Base-by-base conservation (phyloP, 352 stramenopile genomes). In the Globisporangium canariense region DNA sequence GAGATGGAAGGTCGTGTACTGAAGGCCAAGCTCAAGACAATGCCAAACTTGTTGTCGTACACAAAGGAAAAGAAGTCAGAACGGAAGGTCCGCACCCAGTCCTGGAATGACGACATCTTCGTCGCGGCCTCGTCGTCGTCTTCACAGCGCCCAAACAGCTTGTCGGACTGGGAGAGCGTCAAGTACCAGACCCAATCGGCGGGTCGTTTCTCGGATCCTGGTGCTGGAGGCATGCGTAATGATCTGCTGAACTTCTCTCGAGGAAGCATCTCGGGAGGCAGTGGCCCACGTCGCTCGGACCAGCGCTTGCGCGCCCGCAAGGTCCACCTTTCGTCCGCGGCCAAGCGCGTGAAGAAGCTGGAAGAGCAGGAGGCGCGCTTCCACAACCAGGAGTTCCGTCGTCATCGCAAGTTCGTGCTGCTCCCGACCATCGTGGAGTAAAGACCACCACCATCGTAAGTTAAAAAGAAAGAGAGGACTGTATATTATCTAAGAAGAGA, bases 331-430 rank as follows among this genome's bases (percentile, higher is more conserved):
- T 93, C 85, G 32, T 91, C 85, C 14, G 85, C 83, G 10, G 85
- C 85, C 51, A 93, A 93, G 77, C 85, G 85, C 53, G 79, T 91
- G 10, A 91, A 93, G 70, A 87, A 78, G 58, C 77, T 91, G n/a
- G 85, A 93, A 57, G 85, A 93, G 54, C 74, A 88, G 46, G 85
- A 93, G 62, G 84, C 84, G 14, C 79, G 82, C 18, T 91, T 91
- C 60, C 77, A 67, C 47, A 49, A 75, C 59, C 65, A 77, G 60
- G 54, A 70, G 55, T 58, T 76, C 55, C 46, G 54, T 55, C 61
- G 68, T 45, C 76, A 67, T 53, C 82, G 79, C 65, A 81, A 76
- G 40, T 55, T 75, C 20, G 69, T 69, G 20, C 59, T 71, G 34
- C 73, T 90, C 2, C 70, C 76, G 30, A 52, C 79, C 9, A 86